Evolutionary conservation across 1,284 basidiomycete species (phyloP), one percentile per base, ranked within the genome.

Genomic region (Cutaneotrichosporon sp.): DNA sequence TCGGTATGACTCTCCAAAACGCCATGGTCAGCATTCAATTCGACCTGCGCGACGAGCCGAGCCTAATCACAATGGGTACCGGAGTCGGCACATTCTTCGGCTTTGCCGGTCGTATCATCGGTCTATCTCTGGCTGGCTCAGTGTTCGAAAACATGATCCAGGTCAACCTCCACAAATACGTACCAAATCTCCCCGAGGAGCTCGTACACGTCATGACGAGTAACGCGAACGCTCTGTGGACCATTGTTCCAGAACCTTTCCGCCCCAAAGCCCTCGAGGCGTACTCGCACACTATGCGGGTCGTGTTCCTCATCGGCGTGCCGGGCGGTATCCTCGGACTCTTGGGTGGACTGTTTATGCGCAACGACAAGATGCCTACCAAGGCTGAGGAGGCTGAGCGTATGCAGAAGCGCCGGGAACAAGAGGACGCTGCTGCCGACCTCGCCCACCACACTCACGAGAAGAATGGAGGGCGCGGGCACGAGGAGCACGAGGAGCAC

Each of bases 81-180:
- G 77, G 77, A 57, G 51, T 74, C 5, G 68, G 65, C 42, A 70
- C 73, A 10, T 79, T 77, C 64, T 56, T 78, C 57, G 78, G 78
- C 21, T 68, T 78, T 75, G 70, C 69, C 1, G 79, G 78, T 9
- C 78, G 77, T 11, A 76, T 80, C 60, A 11, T 79, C 52, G 80
- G 76, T 64, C 69, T 81, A 56, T 79, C 77, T n/a, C 55, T 80
- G 22, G 75, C 68, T 38, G 77, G 77, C n/a, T 66, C 69, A 5
- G 77, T 81, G 13, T 81, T 81, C 60, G 73, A 72, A 47, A 81
- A 80, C 68, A 71, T 74, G 70, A 68, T 81, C 53, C 73, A 75
- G 47, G 32, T 30, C 46, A 74, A 79, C 57, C 59, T 81, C 9
- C 49, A 55, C 50, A 64, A 67, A 40, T 69, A 71, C 63, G 76